Evolutionary conservation across 768 basidiomycete genomes (phyloP).

Genomic region (Cystobasidium onofrii): DNA sequence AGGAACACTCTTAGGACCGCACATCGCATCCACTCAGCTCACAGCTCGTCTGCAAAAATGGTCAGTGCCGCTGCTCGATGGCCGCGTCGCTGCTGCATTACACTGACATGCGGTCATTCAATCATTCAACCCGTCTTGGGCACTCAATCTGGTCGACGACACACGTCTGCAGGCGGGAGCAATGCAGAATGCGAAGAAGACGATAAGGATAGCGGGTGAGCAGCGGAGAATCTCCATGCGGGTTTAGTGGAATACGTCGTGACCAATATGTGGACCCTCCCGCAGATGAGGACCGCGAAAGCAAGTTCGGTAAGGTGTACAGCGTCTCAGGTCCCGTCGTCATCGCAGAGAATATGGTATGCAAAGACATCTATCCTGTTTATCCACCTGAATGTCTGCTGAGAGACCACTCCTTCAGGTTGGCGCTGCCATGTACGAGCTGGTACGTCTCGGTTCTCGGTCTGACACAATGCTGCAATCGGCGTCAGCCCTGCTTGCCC

Average conservation of each 20-base stretch:
- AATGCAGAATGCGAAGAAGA: constrained; percentile 42
- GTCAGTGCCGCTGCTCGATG: neutral
- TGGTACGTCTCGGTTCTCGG: constrained; percentile 55
- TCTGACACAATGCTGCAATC: neutral
- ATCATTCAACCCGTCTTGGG: neutral
- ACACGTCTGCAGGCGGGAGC: constrained; percentile 38
- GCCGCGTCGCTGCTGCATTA: neutral
- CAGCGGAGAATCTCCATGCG: no score
- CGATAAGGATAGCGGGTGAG: constrained; percentile 38
- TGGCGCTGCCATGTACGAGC: constrained; percentile 93
- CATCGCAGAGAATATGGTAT: constrained; percentile 23
- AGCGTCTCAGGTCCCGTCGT: constrained; percentile 81
- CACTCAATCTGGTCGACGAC: constrained; percentile 3
- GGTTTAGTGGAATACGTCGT: no score
- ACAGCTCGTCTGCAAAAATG: neutral
- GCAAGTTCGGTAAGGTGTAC: constrained; percentile 71
- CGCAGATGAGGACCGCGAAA: constrained; percentile 41
- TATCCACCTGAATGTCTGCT: no score
- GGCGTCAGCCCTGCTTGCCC: neutral
- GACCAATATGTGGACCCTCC: neutral
- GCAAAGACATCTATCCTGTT: no score
- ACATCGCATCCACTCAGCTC: neutral
- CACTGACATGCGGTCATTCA: neutral
- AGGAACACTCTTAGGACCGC: neutral
- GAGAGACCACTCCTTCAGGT: constrained; percentile 49